Conservation (phyloP, 257 asterid species). For the Solanum chilense region DNA sequence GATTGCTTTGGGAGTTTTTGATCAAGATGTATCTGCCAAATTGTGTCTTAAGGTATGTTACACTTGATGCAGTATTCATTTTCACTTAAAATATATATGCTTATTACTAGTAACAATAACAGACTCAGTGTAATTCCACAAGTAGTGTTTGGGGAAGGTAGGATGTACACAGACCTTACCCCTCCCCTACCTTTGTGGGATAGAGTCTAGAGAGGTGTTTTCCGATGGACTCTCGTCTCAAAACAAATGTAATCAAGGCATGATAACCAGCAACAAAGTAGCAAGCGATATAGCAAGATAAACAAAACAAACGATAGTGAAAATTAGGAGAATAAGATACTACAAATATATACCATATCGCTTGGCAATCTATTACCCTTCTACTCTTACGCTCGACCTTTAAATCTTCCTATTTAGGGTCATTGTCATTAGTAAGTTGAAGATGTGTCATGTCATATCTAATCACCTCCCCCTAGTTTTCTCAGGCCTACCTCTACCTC, state of each 20-base stretch:
- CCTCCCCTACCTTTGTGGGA: neutral
- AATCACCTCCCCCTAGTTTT: neutral
- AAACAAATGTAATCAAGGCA: neutral
- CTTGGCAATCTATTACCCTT: neutral
- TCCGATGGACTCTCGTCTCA: neutral
- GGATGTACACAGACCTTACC: neutral
- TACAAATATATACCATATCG: neutral
- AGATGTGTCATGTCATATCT: neutral
- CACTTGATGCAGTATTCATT: neutral
- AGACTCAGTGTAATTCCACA: neutral
- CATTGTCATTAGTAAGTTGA: neutral
- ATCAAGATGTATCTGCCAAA: slow-evolving; percentile 89
- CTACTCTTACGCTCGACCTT: neutral
- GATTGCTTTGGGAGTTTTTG: slow-evolving; percentile 83
- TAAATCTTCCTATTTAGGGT: neutral
- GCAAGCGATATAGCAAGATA: neutral
- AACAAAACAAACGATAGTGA: neutral
- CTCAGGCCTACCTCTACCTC: neutral
- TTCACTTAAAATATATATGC: neutral
- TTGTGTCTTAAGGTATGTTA: slow-evolving; percentile 62
- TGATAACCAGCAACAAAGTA: neutral
- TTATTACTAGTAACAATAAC: neutral
- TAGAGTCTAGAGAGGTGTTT: neutral
- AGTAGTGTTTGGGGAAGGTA: neutral
- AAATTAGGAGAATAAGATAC: neutral